Evolutionary conservation across 139 green algal genomes (phyloP), one percentile per base, ranked within the genome.

Genomic region (Diplosphaera chodatii): DNA sequence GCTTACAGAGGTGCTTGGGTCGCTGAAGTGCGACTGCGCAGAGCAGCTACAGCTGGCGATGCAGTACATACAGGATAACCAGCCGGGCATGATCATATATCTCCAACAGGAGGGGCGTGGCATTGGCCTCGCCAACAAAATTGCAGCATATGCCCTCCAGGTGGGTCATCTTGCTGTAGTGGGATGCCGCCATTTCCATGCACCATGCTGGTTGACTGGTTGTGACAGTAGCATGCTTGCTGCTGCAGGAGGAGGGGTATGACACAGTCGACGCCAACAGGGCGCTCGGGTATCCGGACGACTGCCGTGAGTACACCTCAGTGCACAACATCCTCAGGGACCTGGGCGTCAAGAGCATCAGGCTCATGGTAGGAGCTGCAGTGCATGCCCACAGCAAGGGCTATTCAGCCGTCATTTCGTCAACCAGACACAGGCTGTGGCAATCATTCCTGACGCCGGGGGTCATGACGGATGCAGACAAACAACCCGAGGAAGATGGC

Each of bases 261-360:
- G 93, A 98, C 82, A 98, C 93, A 0, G 93, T 98, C n/a, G 93
- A 98, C 76, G 93, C 93, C 55, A 98, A 98, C 81, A 70, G 92
- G 1, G 89, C 89, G 6, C 84, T 98, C 31, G 93, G 93, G 1
- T 82, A 97, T 40, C 93, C 93, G 16, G 92, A 97, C 70, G 93
- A 98, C 78, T 93, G 87, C 76, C 75, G 93, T 2, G 93, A 98
- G 78, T 98, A 98, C 84, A 91, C 83, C 2, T 86, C 84, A 6
- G 93, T 98, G 32, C 76, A 71, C 27, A 93, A 94, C 81, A 98
- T 98, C 69, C 84, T 98, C 21, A n/a, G 41, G 1, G 87, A 96
- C 62, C 69, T 98, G 66, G 72, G 75, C 65, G 65, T 98, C 15
- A 79, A 84, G 37, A 92, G 81, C 78, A 84, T 97, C 1, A 62